Evolutionary conservation across 2,329 filamentous ascomycete species (phyloP).

Genomic region (Aspergillus calidoustus): DNA sequence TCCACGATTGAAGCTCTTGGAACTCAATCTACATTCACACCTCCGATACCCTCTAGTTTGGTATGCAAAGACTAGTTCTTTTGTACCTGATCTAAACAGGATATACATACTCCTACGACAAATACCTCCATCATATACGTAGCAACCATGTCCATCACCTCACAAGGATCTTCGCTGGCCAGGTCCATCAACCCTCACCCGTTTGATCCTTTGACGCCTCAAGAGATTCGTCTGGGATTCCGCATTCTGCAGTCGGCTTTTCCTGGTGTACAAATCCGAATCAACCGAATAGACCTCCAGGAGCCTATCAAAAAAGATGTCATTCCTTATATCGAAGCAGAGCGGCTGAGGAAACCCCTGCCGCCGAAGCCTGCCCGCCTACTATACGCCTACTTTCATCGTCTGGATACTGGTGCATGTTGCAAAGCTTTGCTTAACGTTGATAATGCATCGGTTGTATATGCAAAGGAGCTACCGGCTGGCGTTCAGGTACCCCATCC

Average conservation of each 20-base stretch:
- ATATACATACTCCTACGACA: neutral
- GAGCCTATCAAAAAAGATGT: conserved; percentile 66
- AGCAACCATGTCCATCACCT: conserved; percentile 20
- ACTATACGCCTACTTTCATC: conserved; percentile 58
- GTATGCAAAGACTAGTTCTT: neutral
- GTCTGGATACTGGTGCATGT: conserved; percentile 48
- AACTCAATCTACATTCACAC: neutral
- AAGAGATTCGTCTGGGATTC: conserved; percentile 42
- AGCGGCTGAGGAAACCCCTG: conserved; percentile 56
- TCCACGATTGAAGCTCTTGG: neutral
- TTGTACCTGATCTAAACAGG: no score
- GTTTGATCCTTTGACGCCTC: conserved; percentile 44
- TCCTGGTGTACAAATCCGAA: conserved; percentile 47
- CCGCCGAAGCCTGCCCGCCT: conserved; percentile 56
- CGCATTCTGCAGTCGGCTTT: conserved; percentile 43
- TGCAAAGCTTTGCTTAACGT: conserved; percentile 46
- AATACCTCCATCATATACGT: neutral
- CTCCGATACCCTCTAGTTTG: neutral
- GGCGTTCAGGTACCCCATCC: conserved; percentile 47
- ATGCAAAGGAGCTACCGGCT: conserved; percentile 50
- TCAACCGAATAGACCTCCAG: conserved; percentile 69
- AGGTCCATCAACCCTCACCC: conserved; percentile 36
- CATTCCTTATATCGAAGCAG: conserved; percentile 65
- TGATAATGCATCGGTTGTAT: conserved; percentile 40
- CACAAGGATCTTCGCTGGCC: conserved; percentile 18